Conservation (phyloP, 2,329 filamentous ascomycete species). For the Thermoascus crustaceus region DNA sequence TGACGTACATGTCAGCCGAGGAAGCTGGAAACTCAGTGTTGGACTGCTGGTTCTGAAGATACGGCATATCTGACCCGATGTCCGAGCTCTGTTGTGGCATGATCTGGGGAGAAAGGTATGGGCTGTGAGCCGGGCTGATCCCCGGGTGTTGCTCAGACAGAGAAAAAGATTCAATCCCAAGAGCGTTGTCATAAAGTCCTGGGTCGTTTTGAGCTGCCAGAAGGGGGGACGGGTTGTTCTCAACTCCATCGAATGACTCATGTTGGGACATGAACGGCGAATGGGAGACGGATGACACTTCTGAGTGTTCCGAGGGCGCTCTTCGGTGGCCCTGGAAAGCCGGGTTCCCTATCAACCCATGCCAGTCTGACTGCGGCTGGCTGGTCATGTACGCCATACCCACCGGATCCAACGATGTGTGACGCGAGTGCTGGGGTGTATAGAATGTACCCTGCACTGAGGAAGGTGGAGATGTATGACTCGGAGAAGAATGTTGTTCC, state of each 20-base stretch:
- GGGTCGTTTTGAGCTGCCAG: constrained; percentile 64
- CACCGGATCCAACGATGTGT: constrained; percentile 53
- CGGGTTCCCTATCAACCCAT: constrained; percentile 44
- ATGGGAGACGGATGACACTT: constrained; percentile 74
- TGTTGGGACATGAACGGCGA: constrained; percentile 73
- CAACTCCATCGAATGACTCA: constrained; percentile 68
- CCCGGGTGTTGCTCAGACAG: constrained; percentile 57
- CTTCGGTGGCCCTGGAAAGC: constrained; percentile 75
- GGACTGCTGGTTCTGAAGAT: constrained; percentile 39
- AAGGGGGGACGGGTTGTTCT: constrained; percentile 70
- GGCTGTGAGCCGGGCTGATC: constrained; percentile 59
- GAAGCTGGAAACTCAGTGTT: constrained; percentile 43
- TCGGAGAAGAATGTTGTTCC: constrained; percentile 45
- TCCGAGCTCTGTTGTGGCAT: constrained; percentile 65
- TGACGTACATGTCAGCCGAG: constrained; percentile 45
- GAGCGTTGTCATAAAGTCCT: constrained; percentile 65
- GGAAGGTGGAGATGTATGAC: constrained; percentile 47
- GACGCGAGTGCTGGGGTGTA: constrained; percentile 50
- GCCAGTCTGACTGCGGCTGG: constrained; percentile 49
- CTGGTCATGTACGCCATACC: constrained; percentile 50
- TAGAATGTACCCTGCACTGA: constrained; percentile 45
- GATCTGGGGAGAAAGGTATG: constrained; percentile 59
- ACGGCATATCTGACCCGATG: constrained; percentile 38
- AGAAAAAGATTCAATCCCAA: constrained; percentile 71
- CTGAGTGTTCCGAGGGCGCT: constrained; percentile 83